phyloP scores from a whole-genome alignment of 805 yeast genomes.

The Teunomyces lycoperdinae region DNA sequence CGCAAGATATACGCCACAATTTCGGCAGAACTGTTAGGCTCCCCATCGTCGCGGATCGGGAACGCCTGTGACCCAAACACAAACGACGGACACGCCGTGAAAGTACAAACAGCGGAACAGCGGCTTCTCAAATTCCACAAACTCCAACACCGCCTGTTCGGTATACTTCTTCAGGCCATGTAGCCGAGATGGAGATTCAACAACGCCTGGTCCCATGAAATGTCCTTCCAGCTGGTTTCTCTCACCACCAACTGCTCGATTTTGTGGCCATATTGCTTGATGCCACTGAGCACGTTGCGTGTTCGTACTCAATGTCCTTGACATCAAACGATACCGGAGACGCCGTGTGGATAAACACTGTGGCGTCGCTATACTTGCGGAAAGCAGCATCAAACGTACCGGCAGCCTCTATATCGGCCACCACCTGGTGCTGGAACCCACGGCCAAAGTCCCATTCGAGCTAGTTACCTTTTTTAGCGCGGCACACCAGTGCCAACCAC shows the following conservation, averaged over 20 bases:
- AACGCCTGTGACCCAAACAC: slow-evolving; percentile 26
- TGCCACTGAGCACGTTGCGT: slow-evolving; percentile 48
- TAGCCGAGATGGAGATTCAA: slow-evolving; percentile 9
- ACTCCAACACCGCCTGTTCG: slow-evolving; percentile 17
- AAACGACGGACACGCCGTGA: slow-evolving; percentile 15
- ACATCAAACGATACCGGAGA: slow-evolving; percentile 52
- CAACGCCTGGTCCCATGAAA: slow-evolving; percentile 16
- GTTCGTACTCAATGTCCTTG: slow-evolving; percentile 49
- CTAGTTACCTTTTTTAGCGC: slow-evolving; percentile 20
- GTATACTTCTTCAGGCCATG: slow-evolving; percentile 11
- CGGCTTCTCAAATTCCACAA: slow-evolving; percentile 7
- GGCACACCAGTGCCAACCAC: slow-evolving; percentile 54
- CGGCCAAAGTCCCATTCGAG: slow-evolving; percentile 10
- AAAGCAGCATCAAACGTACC: slow-evolving; percentile 47
- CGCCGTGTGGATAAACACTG: slow-evolving; percentile 59
- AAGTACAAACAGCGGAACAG: slow-evolving; percentile 5
- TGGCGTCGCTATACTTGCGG: slow-evolving; percentile 47
- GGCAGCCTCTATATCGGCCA: slow-evolving; percentile 45
- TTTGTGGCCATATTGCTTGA: slow-evolving; percentile 39
- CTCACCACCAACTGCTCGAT: slow-evolving; percentile 43
- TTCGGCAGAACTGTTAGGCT: slow-evolving; percentile 13
- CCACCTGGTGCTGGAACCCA: slow-evolving; percentile 39
- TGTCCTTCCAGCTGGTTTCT: slow-evolving; percentile 16
- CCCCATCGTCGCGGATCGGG: slow-evolving; percentile 8
- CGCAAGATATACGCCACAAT: slow-evolving; percentile 9